Percentiles rank a stretch among this genome's conserved stretches.
phyloP scores from a whole-genome alignment of 2,329 filamentous ascomycete species.

The Alternaria brassicae region DNA sequence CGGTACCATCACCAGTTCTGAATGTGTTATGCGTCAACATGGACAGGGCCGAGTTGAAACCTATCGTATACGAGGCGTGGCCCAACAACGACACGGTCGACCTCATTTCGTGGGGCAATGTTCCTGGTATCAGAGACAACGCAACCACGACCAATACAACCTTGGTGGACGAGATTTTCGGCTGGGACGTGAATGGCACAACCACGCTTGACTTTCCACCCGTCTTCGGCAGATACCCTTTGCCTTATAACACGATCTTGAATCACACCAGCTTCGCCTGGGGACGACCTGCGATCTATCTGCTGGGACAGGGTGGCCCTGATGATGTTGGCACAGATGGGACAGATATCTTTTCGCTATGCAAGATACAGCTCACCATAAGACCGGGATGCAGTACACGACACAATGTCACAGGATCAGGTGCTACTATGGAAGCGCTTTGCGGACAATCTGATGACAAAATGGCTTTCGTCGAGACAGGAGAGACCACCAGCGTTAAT shows the following conservation, averaged over 20 bases:
- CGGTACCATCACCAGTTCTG: conserved; percentile 72
- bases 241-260: conserved; percentile 67
- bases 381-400: conserved; percentile 71
- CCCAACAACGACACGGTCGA: conserved; percentile 47
- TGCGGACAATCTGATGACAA: conserved; percentile 66
- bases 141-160: conserved; percentile 50
- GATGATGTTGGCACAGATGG: conserved; percentile 27
- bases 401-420: conserved; percentile 56
- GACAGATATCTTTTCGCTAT: conserved; percentile 65
- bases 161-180: conserved; percentile 73
- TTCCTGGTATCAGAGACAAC: conserved; percentile 21
- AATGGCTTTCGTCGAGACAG: conserved; percentile 62
- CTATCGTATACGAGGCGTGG: conserved; percentile 71
- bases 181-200: conserved; percentile 65
- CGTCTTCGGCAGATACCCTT: conserved; percentile 60
- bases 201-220: conserved; percentile 52
- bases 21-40: conserved; percentile 78
- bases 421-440: conserved; percentile 65
- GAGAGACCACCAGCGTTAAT: conserved; percentile 60
- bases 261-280: conserved; percentile 45
- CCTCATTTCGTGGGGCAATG: conserved; percentile 29
- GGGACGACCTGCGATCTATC: conserved; percentile 66
- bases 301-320: conserved; percentile 58
- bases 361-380: conserved; percentile 69
- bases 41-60: conserved; percentile 63